Percentiles rank a stretch among this genome's conserved stretches.
Conservation (phyloP, 139 green algal genomes). For the Chlamydomonas sphaeroides region DNA sequence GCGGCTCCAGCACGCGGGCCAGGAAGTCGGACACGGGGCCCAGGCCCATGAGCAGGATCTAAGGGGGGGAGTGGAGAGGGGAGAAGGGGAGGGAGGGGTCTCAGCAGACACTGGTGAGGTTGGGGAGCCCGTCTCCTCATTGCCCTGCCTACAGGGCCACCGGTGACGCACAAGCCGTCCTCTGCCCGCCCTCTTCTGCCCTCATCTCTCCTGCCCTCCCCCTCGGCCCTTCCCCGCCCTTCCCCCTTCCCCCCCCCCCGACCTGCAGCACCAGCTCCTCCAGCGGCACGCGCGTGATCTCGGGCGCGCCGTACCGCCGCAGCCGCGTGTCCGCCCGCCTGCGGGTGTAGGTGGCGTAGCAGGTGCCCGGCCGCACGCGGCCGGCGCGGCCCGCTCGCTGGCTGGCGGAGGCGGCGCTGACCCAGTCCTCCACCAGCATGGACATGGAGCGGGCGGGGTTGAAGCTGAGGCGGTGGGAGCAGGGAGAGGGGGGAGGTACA, state of each 20-base stretch:
- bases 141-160: no score
- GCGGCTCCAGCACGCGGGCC: slow-evolving; percentile 77
- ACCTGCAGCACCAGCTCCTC: slow-evolving; percentile 93
- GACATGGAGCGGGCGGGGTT: slow-evolving; percentile 78
- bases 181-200: no score
- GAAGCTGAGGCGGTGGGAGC: slow-evolving; percentile 48
- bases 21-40: slow-evolving; percentile 78
- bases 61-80: background rate
- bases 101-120: no score
- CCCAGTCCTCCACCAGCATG: slow-evolving; percentile 86
- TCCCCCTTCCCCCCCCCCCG: background rate
- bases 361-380: slow-evolving; percentile 85
- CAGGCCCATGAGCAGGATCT: slow-evolving; percentile 87
- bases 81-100: no score
- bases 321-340: slow-evolving; percentile 84
- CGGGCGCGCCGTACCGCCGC: slow-evolving; percentile 79
- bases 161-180: no score
- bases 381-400: slow-evolving; percentile 84
- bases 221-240: background rate
- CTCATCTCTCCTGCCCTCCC: background rate
- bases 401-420: slow-evolving; percentile 54
- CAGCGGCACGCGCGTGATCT: slow-evolving; percentile 92
- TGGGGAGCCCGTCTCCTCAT: no score
- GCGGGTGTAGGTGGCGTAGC: slow-evolving; percentile 83
- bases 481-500: background rate